phyloP scores from a whole-genome alignment of 2,329 filamentous ascomycete species.

The Corynespora cassiicola region DNA sequence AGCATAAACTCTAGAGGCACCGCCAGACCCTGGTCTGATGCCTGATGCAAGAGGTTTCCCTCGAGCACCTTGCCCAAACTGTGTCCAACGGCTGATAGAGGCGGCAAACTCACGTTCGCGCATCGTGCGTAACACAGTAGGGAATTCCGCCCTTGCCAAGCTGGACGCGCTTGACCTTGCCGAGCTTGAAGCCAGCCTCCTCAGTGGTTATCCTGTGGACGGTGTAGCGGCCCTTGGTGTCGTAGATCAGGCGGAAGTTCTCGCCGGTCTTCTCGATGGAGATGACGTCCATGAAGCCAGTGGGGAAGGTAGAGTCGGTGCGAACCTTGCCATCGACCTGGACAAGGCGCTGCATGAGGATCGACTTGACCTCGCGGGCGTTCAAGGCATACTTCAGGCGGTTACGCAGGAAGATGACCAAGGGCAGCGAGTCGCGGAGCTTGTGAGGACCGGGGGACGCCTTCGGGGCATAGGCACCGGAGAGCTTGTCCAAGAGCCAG shows the following conservation, averaged over 20 bases:
- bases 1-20: slow-evolving; percentile 51
- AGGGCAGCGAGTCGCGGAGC: slow-evolving; percentile 96
- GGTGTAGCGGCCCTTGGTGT: slow-evolving; percentile 99
- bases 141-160: slow-evolving; percentile 99
- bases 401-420: slow-evolving; percentile 83
- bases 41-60: slow-evolving; percentile 72
- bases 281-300: slow-evolving; percentile 99
- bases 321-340: slow-evolving; percentile 99
- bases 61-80: slow-evolving; percentile 47
- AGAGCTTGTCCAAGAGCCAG: slow-evolving; percentile 99
- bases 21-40: slow-evolving; percentile 99
- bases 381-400: slow-evolving; percentile 99
- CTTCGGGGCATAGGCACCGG: slow-evolving; percentile 74
- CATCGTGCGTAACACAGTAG: slow-evolving; percentile 99
- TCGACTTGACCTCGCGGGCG: slow-evolving; percentile 94
- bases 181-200: slow-evolving; percentile 99
- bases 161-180: slow-evolving; percentile 99
- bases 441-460: slow-evolving; percentile 93
- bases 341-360: slow-evolving; percentile 99
- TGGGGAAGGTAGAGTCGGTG: slow-evolving; percentile 96
- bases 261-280: slow-evolving; percentile 99
- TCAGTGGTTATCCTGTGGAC: slow-evolving; percentile 98
- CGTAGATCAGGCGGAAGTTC: slow-evolving; percentile 99
- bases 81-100: slow-evolving; percentile 99
- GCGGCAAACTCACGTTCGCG: slow-evolving; percentile 99